phyloP scores from a whole-genome alignment of 1,284 basidiomycete species.

The Moniliophthora roreri region DNA sequence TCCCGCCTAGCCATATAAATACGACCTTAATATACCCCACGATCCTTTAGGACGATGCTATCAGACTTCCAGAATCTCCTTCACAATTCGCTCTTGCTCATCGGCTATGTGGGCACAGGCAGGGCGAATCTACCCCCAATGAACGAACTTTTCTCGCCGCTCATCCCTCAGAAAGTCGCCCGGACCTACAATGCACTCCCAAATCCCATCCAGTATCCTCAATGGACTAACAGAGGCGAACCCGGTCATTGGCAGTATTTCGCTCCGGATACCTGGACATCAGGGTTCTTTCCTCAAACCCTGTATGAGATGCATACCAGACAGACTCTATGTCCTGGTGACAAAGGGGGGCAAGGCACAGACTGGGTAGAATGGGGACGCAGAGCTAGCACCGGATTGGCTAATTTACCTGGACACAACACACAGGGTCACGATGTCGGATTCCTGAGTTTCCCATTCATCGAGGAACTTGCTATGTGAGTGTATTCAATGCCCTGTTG shows the following conservation, averaged over 20 bases:
- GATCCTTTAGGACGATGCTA: too few species aligned
- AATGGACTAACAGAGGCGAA: slow-evolving; percentile 41
- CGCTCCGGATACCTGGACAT: slow-evolving; percentile 60
- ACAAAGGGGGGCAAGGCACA: slow-evolving; percentile 33
- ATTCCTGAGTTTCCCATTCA: slow-evolving; percentile 67
- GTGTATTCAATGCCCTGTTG: slow-evolving; percentile 15
- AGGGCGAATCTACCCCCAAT: too few species aligned
- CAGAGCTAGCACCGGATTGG: slow-evolving; percentile 46
- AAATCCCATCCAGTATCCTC: slow-evolving; percentile 51
- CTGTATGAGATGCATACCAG: slow-evolving; percentile 59
- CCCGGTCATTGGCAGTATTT: slow-evolving; percentile 54
- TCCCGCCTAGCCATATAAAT: too few species aligned
- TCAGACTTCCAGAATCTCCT: too few species aligned
- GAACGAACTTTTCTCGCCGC: slow-evolving; percentile 52
- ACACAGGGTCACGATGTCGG: slow-evolving; percentile 62
- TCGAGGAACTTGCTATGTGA: slow-evolving; percentile 49
- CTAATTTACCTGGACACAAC: slow-evolving; percentile 43
- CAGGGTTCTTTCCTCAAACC: slow-evolving; percentile 65
- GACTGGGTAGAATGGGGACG: slow-evolving; percentile 57
- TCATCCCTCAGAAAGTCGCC: slow-evolving; percentile 55
- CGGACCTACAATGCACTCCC: slow-evolving; percentile 45
- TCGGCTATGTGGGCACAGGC: too few species aligned
- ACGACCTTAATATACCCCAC: too few species aligned
- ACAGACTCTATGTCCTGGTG: slow-evolving; percentile 41
- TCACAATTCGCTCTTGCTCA: too few species aligned